phyloP scores from a whole-genome alignment of 768 basidiomycete species.

The Daedalea quercina region DNA sequence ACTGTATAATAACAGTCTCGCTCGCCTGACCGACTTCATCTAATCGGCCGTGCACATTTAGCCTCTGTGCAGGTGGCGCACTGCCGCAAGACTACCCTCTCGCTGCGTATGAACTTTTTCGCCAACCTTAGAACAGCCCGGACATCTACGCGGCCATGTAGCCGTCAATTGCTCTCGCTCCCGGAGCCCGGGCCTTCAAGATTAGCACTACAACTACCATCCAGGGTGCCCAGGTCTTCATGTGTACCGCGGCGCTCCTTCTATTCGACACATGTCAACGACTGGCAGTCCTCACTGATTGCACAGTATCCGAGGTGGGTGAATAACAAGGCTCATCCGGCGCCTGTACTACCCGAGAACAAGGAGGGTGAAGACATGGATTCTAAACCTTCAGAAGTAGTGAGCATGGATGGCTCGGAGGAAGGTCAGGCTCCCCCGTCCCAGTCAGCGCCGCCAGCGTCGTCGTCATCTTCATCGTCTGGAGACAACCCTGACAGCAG shows the following conservation, averaged over 20 bases:
- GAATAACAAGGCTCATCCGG: conserved; percentile 14
- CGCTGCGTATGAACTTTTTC: conserved; percentile 18
- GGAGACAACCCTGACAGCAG: conserved; percentile 32
- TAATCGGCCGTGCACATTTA: background rate
- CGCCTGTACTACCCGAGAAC: conserved; percentile 4
- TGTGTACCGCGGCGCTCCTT: conserved; percentile 16
- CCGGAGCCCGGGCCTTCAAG: conserved; percentile 20
- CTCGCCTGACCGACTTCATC: background rate
- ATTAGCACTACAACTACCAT: conserved; percentile 1
- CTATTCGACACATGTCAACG: conserved; percentile 21
- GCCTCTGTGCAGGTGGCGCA: background rate
- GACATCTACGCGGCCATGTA: conserved; percentile 19
- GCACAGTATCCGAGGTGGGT: conserved; percentile 27
- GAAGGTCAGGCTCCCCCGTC: conserved; percentile 23
- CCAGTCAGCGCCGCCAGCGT: conserved; percentile 29
- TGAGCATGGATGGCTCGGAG: conserved; percentile 17
- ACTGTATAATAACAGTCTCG: background rate
- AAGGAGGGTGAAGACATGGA: conserved; percentile 4
- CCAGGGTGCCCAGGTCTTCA: background rate
- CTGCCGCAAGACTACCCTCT: background rate
- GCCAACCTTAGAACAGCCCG: conserved; percentile 16
- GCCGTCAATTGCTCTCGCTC: conserved; percentile 7
- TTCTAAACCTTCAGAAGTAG: background rate
- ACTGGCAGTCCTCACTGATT: conserved; percentile 17
- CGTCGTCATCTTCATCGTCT: conserved; percentile 36